These are phyloP conservation scores for Clonostachys byssicola DNA, from an alignment of 2,329 filamentous ascomycete genomes.

Conservation along the genomic window DNA sequence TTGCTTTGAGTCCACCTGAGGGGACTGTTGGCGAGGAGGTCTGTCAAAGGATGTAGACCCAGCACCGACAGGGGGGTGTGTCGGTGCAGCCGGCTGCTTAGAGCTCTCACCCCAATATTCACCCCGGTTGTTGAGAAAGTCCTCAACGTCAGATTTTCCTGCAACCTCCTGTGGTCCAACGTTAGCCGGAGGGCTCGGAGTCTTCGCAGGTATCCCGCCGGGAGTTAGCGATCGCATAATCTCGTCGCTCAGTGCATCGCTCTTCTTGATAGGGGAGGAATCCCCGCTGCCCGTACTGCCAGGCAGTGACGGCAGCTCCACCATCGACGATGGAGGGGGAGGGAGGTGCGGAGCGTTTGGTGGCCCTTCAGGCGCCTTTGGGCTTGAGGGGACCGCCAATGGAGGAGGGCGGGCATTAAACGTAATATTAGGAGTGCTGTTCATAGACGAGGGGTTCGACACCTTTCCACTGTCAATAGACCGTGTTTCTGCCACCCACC, in stretches of 20 bases:
- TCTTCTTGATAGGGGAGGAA: slow-evolving; percentile 60
- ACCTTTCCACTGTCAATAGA: neutral
- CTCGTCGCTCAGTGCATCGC: slow-evolving; percentile 67
- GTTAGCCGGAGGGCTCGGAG: too few relatives aligned
- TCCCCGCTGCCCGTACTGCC: slow-evolving; percentile 41
- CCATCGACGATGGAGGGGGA: slow-evolving; percentile 14
- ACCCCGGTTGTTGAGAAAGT: too few relatives aligned
- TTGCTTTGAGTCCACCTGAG: too few relatives aligned
- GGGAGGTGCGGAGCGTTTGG: slow-evolving; percentile 9
- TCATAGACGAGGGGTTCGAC: too few relatives aligned
- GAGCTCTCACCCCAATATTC: too few relatives aligned
- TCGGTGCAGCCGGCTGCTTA: too few relatives aligned
- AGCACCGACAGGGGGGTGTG: too few relatives aligned
- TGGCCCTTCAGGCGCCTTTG: slow-evolving; percentile 22
- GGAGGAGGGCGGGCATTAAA: neutral
- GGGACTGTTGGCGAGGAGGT: too few relatives aligned
- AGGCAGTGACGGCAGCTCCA: slow-evolving; percentile 27
- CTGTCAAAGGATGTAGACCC: too few relatives aligned
- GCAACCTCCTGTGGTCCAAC: too few relatives aligned
- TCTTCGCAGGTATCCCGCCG: slow-evolving; percentile 12
- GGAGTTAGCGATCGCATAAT: slow-evolving; percentile 68
- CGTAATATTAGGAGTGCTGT: too few relatives aligned
- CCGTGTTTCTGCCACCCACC: neutral
- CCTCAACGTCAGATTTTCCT: too few relatives aligned
- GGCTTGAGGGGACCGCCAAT: slow-evolving; percentile 31